Conservation (phyloP, 2,329 filamentous ascomycete genomes). For the Colletotrichum costaricense region DNA sequence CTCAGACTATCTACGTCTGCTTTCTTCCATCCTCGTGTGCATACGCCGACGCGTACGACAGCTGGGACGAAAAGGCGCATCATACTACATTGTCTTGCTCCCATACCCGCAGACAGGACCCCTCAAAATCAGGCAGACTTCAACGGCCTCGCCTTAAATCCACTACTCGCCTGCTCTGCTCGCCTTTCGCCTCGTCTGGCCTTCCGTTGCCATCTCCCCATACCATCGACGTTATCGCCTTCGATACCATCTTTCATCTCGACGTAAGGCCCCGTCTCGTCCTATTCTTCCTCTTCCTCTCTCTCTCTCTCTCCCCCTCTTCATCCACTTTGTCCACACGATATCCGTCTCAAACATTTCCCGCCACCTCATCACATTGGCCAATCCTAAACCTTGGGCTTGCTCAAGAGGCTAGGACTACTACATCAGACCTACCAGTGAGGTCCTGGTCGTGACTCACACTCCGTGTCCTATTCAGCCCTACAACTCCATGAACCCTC, state of each 20-base stretch:
- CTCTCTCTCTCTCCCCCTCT: neutral
- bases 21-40: slow-evolving; percentile 24
- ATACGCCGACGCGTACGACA: slow-evolving; percentile 31
- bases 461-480: slow-evolving; percentile 40
- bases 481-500: slow-evolving; percentile 32
- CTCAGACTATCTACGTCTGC: slow-evolving; percentile 2
- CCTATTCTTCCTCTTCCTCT: neutral
- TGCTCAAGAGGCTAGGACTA: slow-evolving; percentile 31
- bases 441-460: slow-evolving; percentile 45
- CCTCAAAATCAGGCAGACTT: slow-evolving; percentile 31
- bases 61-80: slow-evolving; percentile 17
- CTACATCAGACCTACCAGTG: slow-evolving; percentile 19
- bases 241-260: neutral
- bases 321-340: slow-evolving; percentile 10
- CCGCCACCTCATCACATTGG: slow-evolving; percentile 30
- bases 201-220: neutral
- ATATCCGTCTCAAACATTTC: slow-evolving; percentile 22
- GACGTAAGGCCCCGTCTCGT: slow-evolving; percentile 28
- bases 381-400: slow-evolving; percentile 32
- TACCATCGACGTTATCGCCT: neutral
- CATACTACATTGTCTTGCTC: neutral
- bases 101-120: neutral
- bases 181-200: slow-evolving; percentile 8
- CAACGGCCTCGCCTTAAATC: slow-evolving; percentile 34
- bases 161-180: slow-evolving; percentile 18